phyloP scores from a whole-genome alignment of 2,329 filamentous ascomycete species.

The Aspergillus sp. region DNA sequence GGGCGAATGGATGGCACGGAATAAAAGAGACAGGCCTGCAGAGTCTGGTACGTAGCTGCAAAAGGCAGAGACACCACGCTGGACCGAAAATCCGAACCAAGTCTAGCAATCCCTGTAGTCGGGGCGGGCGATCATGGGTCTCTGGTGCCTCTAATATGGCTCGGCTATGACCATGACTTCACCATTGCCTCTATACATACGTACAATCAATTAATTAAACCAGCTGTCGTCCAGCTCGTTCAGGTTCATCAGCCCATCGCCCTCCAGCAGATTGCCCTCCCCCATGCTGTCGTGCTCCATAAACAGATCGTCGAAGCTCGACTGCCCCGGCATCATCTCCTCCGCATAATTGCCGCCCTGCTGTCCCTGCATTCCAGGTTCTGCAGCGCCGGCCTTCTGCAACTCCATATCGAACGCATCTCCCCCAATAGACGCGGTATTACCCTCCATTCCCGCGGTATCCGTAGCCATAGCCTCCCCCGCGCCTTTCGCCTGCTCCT shows the following conservation, averaged over 20 bases:
- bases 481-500: slow-evolving; percentile 13
- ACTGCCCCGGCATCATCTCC: slow-evolving; percentile 32
- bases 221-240: slow-evolving; percentile 34
- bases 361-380: slow-evolving; percentile 9
- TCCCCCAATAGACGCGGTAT: slow-evolving; percentile 19
- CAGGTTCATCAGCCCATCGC: slow-evolving; percentile 29
- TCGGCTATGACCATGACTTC: too few relatives aligned
- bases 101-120: too few relatives aligned
- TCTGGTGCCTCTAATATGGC: too few relatives aligned
- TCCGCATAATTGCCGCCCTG: slow-evolving; percentile 17
- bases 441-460: slow-evolving; percentile 23
- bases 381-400: slow-evolving; percentile 15
- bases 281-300: slow-evolving; percentile 29
- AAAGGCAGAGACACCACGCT: too few relatives aligned
- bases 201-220: slow-evolving; percentile 19
- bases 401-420: slow-evolving; percentile 31
- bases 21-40: too few relatives aligned
- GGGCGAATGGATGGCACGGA: slow-evolving; percentile 2
- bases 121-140: too few relatives aligned
- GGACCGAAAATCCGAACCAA: too few relatives aligned
- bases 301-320: slow-evolving; percentile 38
- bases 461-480: too few relatives aligned
- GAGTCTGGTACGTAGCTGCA: neutral
- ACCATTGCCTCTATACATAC: too few relatives aligned
- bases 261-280: slow-evolving; percentile 26